Percentiles rank a stretch among this genome's conserved stretches.
Evolutionary conservation across 352 stramenopile genomes (phyloP).

Genomic region (Globisporangium alternatum): DNA sequence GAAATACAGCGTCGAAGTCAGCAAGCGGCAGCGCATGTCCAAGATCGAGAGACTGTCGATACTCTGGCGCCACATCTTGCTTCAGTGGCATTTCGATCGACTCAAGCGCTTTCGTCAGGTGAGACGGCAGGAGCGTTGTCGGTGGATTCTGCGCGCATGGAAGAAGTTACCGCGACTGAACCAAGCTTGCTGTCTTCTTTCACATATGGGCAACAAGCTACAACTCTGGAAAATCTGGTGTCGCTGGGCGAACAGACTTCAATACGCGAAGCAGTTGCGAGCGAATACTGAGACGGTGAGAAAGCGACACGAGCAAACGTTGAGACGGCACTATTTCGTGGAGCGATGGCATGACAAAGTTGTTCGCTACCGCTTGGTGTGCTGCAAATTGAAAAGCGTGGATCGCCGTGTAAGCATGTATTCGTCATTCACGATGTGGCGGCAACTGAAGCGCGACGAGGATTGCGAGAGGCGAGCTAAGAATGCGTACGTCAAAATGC

Average conservation of each 20-base stretch:
- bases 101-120: not conserved
- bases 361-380: not conserved
- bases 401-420: not conserved
- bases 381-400: not conserved
- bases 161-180: not conserved
- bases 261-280: not conserved
- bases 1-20: not conserved
- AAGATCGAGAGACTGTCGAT: not conserved
- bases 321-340: conserved; percentile 5
- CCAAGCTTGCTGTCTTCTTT: not conserved
- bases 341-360: not conserved
- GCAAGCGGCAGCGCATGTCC: not conserved
- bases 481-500: not conserved
- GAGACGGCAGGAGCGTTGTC: not conserved
- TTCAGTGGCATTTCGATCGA: not conserved
- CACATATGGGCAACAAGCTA: not conserved
- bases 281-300: not conserved
- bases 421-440: not conserved
- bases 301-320: not conserved
- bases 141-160: not conserved
- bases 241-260: not conserved
- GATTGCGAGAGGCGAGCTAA: not conserved
- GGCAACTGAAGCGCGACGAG: not conserved
- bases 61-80: not conserved
- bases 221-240: not conserved